Conservation (phyloP, 345 rosid genomes). For the Litchi chinensis region DNA sequence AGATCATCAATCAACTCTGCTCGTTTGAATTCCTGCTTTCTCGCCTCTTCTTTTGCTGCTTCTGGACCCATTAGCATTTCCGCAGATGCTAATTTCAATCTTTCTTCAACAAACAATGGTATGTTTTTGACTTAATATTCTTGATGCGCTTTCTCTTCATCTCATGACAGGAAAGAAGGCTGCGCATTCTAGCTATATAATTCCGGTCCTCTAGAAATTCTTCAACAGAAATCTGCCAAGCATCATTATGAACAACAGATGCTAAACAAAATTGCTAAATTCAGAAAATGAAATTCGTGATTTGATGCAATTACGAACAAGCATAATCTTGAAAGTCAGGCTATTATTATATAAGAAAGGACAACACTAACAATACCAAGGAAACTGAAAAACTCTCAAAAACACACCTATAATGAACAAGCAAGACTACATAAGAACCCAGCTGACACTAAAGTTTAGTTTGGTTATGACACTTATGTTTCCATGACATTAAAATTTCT, state of each 20-base stretch:
- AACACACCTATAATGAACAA: conserved; percentile 10
- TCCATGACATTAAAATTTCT: background rate
- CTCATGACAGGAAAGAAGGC: conserved; percentile 88
- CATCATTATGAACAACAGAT: conserved; percentile 25
- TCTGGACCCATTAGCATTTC: conserved; percentile 76
- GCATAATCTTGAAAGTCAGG: conserved; percentile 7
- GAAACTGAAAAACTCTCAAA: background rate
- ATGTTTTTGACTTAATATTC: conserved; percentile 91
- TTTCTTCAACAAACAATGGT: conserved; percentile 71
- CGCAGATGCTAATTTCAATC: conserved; percentile 50
- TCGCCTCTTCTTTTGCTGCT: conserved; percentile 76
- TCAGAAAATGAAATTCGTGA: background rate
- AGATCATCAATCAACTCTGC: conserved; percentile 63
- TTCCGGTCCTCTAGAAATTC: conserved; percentile 58
- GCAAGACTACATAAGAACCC: background rate
- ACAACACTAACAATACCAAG: background rate
- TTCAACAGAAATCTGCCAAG: conserved; percentile 70
- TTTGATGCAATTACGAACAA: background rate
- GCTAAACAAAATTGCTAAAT: background rate
- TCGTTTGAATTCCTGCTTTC: conserved; percentile 71
- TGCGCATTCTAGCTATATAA: conserved; percentile 80
- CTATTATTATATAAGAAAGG: background rate
- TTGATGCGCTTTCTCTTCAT: conserved; percentile 79
- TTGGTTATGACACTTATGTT: background rate
- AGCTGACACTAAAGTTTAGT: background rate